Conservation (phyloP, 495 filamentous ascomycete genomes). For the Daldinia caldariorum region DNA sequence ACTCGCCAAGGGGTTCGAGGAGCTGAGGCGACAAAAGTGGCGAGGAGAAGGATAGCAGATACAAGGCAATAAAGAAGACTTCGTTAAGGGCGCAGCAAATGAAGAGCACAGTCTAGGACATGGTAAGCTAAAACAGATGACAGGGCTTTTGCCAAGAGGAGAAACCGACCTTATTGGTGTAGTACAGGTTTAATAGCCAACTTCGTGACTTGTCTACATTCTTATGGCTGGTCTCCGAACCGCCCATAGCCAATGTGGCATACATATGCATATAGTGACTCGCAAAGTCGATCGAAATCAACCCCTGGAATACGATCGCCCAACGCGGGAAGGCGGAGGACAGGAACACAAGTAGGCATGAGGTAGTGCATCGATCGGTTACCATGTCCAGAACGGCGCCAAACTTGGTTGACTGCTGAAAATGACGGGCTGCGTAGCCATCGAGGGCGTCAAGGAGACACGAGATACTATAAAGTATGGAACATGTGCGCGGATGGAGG, state of each 20-base stretch:
- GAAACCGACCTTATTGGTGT: constrained; percentile 85
- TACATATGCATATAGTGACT: constrained; percentile 99
- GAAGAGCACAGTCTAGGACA: constrained; percentile 83
- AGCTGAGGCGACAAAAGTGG: constrained; percentile 86
- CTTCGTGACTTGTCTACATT: constrained; percentile 82
- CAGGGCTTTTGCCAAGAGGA: neutral
- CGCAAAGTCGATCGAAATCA: constrained; percentile 91
- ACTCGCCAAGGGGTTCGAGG: constrained; percentile 60
- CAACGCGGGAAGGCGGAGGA: constrained; percentile 91
- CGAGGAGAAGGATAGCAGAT: constrained; percentile 95
- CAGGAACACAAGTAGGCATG: constrained; percentile 92
- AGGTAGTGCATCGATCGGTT: constrained; percentile 85
- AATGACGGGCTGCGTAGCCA: constrained; percentile 86
- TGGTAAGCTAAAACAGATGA: constrained; percentile 28
- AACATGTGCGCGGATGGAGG: constrained; percentile 93
- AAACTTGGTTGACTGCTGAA: constrained; percentile 90
- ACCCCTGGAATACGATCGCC: constrained; percentile 89
- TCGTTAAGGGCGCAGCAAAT: constrained; percentile 91
- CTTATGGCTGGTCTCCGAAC: constrained; percentile 85
- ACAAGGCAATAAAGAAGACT: constrained; percentile 95
- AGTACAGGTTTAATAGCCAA: constrained; percentile 91
- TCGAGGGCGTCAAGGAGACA: constrained; percentile 95
- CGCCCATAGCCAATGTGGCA: constrained; percentile 85
- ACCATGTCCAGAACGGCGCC: constrained; percentile 98
- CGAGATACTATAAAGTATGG: constrained; percentile 87